Percentiles rank a stretch among this genome's conserved stretches.
Conservation (phyloP, 2,329 filamentous ascomycete species). For the Aspergillus tamarii region DNA sequence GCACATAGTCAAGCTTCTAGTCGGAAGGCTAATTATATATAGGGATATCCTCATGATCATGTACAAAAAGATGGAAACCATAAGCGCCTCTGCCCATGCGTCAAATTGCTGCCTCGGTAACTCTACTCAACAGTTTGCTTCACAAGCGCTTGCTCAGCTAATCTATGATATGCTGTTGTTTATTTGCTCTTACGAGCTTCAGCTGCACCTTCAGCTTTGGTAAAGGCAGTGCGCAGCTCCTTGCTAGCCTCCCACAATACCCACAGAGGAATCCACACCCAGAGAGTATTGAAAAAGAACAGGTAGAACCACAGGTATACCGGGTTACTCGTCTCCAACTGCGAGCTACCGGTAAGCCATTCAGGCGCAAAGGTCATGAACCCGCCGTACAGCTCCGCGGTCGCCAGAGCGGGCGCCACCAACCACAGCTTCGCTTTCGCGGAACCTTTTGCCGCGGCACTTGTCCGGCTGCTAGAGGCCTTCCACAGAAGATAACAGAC, state of each 20-base stretch:
- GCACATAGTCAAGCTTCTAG: neutral
- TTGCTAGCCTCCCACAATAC: conserved; percentile 57
- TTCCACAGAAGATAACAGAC: conserved; percentile 57
- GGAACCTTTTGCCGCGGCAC: conserved; percentile 25
- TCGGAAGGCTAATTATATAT: neutral
- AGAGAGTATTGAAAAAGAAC: conserved; percentile 66
- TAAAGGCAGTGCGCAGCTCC: conserved; percentile 46
- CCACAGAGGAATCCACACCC: conserved; percentile 64
- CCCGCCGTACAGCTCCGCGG: conserved; percentile 65
- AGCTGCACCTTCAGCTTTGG: conserved; percentile 29
- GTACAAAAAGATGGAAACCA: neutral
- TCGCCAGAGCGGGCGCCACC: conserved; percentile 61
- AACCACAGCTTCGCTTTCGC: conserved; percentile 53
- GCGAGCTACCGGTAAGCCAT: conserved; percentile 62
- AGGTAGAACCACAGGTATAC: conserved; percentile 68
- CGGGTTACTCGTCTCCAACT: conserved; percentile 61
- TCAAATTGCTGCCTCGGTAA: too few relatives aligned
- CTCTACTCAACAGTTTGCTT: neutral
- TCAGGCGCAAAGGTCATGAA: conserved; percentile 70
- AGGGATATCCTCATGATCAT: neutral
- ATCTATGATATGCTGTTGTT: neutral
- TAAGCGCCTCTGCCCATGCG: neutral
- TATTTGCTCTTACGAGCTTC: conserved; percentile 26
- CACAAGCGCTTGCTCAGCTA: too few relatives aligned
- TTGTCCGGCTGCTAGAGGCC: conserved; percentile 23